Conservation (phyloP, 306 rosid species). For the Hippophae tibetana region DNA sequence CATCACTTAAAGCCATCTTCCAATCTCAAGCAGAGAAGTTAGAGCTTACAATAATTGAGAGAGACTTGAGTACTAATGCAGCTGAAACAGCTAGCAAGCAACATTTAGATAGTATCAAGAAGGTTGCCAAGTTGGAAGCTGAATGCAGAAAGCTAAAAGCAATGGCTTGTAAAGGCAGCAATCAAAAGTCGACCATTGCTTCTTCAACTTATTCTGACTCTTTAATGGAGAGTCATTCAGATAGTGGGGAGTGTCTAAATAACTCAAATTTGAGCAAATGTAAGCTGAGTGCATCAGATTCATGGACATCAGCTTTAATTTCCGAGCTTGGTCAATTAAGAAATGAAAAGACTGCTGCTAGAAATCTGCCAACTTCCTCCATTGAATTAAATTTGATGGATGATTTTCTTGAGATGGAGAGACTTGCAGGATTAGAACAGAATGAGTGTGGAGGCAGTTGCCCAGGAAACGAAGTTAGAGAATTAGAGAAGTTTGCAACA, state of each 20-base stretch:
- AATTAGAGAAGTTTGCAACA: too few relatives aligned
- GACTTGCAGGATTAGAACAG: constrained; percentile 62
- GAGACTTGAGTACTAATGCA: constrained; percentile 83
- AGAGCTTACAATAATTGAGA: constrained; percentile 66
- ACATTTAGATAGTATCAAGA: constrained; percentile 78
- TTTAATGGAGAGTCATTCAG: constrained; percentile 67
- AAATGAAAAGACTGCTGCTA: constrained; percentile 41
- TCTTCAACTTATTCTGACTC: constrained; percentile 65
- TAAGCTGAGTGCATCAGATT: constrained; percentile 53
- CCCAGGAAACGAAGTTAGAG: constrained; percentile 32
- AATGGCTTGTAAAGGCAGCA: constrained; percentile 34
- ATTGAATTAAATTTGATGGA: constrained; percentile 72
- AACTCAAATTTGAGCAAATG: constrained; percentile 44
- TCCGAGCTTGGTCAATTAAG: constrained; percentile 80
- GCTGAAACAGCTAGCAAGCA: constrained; percentile 98
- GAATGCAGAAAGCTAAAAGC: constrained; percentile 75
- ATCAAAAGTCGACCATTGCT: constrained; percentile 47
- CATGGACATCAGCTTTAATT: constrained; percentile 66
- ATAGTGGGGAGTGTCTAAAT: constrained; percentile 47
- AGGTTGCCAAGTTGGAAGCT: constrained; percentile 81
- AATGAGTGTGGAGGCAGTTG: constrained; percentile 26
- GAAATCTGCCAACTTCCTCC: constrained; percentile 42
- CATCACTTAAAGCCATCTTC: constrained; percentile 55
- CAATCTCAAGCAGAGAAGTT: constrained; percentile 61
- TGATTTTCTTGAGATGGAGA: constrained; percentile 98